These are phyloP conservation scores for Wickerhamomyces kurtzmanii DNA, from an alignment of 805 yeast species.

Conservation along the genomic window DNA sequence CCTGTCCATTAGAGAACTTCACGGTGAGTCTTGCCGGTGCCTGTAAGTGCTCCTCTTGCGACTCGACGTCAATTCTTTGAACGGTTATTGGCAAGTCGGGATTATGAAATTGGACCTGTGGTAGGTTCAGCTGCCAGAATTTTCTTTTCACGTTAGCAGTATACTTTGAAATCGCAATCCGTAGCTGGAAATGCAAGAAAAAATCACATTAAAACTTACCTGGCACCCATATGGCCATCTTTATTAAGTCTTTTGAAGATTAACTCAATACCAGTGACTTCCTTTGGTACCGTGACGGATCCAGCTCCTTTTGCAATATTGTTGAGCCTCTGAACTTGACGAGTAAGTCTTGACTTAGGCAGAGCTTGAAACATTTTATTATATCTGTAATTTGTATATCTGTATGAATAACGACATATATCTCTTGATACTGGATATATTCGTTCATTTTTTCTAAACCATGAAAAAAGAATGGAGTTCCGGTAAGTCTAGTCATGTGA, in stretches of 20 bases:
- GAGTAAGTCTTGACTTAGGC: conserved; percentile 30
- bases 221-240: conserved; percentile 54
- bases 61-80: conserved; percentile 34
- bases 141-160: conserved; percentile 24
- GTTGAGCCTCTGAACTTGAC: conserved; percentile 41
- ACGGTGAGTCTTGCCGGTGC: conserved; percentile 36
- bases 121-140: conserved; percentile 69
- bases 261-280: conserved; percentile 35
- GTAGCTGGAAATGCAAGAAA: no score
- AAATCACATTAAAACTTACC: conserved; percentile 9
- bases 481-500: no score
- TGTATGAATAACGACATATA: background rate
- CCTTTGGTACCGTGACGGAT: conserved; percentile 26
- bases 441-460: no score
- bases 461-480: no score
- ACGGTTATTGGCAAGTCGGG: conserved; percentile 59
- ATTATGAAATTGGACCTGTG: conserved; percentile 75
- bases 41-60: conserved; percentile 29
- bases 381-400: background rate
- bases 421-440: no score
- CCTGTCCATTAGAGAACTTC: conserved; percentile 25
- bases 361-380: conserved; percentile 20
- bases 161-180: no score
- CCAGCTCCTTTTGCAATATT: conserved; percentile 38
- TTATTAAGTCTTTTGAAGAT: conserved; percentile 37